These are phyloP conservation scores for Kurtzmaniella cleridarum DNA, from an alignment of 805 yeast genomes.

Conservation along the genomic window DNA sequence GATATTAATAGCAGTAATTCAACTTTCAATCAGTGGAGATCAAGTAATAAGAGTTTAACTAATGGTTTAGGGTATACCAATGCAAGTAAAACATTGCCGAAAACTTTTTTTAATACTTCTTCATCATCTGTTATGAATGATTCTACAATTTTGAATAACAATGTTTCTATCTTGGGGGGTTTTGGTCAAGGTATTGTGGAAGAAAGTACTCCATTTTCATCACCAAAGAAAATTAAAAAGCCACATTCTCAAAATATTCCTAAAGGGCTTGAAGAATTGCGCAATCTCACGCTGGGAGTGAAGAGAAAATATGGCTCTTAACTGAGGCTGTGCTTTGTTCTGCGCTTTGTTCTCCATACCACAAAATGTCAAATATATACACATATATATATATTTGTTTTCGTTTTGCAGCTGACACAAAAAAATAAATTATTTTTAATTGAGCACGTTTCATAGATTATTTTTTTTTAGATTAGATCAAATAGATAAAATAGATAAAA, in stretches of 20 bases:
- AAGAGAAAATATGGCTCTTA: conserved; percentile 6
- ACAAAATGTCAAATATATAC: too few relatives aligned
- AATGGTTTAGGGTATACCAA: conserved; percentile 3
- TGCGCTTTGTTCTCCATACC: too few relatives aligned
- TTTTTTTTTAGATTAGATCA: background rate
- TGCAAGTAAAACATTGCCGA: background rate
- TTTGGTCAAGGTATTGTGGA: conserved; percentile 33
- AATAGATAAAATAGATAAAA: too few relatives aligned
- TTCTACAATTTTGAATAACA: conserved; percentile 12
- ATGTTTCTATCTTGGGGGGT: conserved; percentile 27
- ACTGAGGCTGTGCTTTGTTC: too few relatives aligned
- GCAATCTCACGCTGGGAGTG: conserved; percentile 16
- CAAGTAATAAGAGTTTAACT: conserved; percentile 1
- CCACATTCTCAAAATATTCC: conserved; percentile 10
- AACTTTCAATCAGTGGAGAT: conserved; percentile 4
- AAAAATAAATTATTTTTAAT: too few relatives aligned
- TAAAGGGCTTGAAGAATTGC: conserved; percentile 17
- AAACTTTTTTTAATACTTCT: conserved; percentile 12
- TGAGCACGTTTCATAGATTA: background rate
- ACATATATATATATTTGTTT: too few relatives aligned
- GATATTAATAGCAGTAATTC: conserved; percentile 5
- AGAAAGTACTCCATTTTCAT: conserved; percentile 32
- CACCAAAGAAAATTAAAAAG: conserved; percentile 15
- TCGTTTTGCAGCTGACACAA: too few relatives aligned
- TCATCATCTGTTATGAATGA: conserved; percentile 7